Evolutionary conservation across 2,329 filamentous ascomycete species (phyloP), one percentile per base, ranked within the genome.

Genomic region (Ploettnerulaceae sp.): DNA sequence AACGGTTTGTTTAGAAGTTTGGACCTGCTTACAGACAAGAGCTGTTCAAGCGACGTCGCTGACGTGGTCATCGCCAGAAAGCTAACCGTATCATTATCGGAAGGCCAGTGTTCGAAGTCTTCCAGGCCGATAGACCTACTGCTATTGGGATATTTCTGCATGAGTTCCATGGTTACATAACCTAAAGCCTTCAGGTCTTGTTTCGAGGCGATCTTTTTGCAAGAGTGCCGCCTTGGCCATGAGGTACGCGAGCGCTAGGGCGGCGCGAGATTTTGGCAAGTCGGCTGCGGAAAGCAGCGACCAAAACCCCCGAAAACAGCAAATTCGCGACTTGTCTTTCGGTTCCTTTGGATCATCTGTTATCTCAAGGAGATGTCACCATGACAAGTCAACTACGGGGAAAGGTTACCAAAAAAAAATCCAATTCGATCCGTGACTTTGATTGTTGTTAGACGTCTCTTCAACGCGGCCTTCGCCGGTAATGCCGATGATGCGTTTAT

Each of bases 221-320:
- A 45, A 6, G 11, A 37, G 8, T 12, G 8, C 3, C 37, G 32
- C 26, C 31, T 35, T 26, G 31, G 45, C 49, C 25, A 48, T 40
- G 4, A 48, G 52, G 46, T 55, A 54, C 35, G 47, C 49, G 41
- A 55, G 45, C 36, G 39, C 28, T 55, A 55, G 43, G 21, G 53
- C 44, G 44, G 51, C 51, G 42, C 25, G 47, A 51, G 51, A 45
- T 52, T 50, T 52, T 54, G 44, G 51, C 47, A 54, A 52, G 48
- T 52, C 12, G 21, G 38, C 48, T 45, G 17, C 40, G 17, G 45
- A 52, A 56, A 56, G 35, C 47, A 52, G 49, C 45, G 43, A 45
- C 49, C 7, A 50, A 54, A 52, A 38, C 42, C 4, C 20, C 52
- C 48, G 41, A 54, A 53, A 54, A 55, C 49, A 53, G n/a, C n/a